Percentiles rank a stretch among this genome's conserved stretches.
Conservation (phyloP, 345 rosid species). For the Dimocarpus longan region DNA sequence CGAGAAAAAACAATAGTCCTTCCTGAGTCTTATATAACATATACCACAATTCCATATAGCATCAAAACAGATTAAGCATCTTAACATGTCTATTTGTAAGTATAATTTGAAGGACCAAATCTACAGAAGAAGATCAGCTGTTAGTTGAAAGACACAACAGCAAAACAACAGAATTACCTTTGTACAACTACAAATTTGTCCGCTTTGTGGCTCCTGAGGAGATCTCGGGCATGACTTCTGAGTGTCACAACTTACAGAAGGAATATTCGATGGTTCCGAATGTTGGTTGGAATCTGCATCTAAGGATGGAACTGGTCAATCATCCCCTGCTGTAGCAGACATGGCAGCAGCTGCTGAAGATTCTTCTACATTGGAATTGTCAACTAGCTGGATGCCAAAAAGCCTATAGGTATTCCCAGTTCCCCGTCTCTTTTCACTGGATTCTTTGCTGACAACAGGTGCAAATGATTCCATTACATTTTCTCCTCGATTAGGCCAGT, state of each 20-base stretch:
- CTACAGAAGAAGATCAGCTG: constrained; percentile 1
- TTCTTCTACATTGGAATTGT: constrained; percentile 61
- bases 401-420: constrained; percentile 74
- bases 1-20: background rate
- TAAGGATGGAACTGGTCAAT: constrained; percentile 46
- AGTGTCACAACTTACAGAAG: constrained; percentile 71
- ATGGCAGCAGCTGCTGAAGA: constrained; percentile 45
- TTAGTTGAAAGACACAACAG: background rate
- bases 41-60: background rate
- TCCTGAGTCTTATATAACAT: background rate
- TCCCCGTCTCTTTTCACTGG: constrained; percentile 59
- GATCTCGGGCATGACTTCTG: constrained; percentile 83
- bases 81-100: background rate
- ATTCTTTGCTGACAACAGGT: constrained; percentile 58
- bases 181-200: constrained; percentile 92
- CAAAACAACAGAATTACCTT: constrained; percentile 50
- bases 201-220: constrained; percentile 83
- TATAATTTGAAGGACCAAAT: background rate
- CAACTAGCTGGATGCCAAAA: constrained; percentile 86
- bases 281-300: constrained; percentile 72
- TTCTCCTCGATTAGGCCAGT: constrained; percentile 59
- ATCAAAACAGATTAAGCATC: background rate
- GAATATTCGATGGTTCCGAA: constrained; percentile 73
- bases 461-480: constrained; percentile 61
- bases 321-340: constrained; percentile 48